Evolutionary conservation across 495 filamentous ascomycete species (phyloP).

Genomic region (Beverwykella pulmonaria): DNA sequence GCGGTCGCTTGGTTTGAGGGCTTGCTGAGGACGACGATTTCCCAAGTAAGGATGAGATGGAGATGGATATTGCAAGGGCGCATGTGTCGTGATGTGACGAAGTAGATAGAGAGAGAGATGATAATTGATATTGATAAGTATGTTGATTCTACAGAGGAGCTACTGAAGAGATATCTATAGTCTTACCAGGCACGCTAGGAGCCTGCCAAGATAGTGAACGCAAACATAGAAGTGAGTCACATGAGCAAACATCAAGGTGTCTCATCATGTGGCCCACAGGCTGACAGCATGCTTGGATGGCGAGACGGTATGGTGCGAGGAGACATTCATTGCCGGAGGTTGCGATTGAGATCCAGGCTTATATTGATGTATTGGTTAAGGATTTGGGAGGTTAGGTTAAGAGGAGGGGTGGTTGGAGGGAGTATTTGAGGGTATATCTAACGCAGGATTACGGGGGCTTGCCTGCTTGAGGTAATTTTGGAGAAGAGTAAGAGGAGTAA

Average conservation of each 20-base stretch:
- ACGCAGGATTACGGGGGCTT: not conserved
- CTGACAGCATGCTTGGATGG: slow-evolving; percentile 26
- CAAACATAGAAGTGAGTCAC: too few relatives aligned
- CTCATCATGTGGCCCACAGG: too few relatives aligned
- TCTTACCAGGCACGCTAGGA: too few relatives aligned
- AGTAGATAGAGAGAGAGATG: too few relatives aligned
- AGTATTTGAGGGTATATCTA: not conserved
- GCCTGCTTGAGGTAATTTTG: too few relatives aligned
- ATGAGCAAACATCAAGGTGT: too few relatives aligned
- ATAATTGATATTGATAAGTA: too few relatives aligned
- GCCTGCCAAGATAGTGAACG: too few relatives aligned
- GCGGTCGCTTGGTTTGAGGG: slow-evolving; percentile 24
- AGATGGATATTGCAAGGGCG: slow-evolving; percentile 9
- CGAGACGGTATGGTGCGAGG: slow-evolving; percentile 9
- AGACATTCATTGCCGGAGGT: slow-evolving; percentile 7
- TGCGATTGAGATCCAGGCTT: slow-evolving; percentile 20
- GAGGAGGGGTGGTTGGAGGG: slow-evolving; percentile 18
- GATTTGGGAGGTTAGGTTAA: slow-evolving; percentile 19
- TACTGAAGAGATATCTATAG: too few relatives aligned
- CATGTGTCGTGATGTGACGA: too few relatives aligned
- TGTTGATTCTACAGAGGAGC: too few relatives aligned
- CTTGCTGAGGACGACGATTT: not conserved
- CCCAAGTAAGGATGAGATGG: slow-evolving; percentile 13
- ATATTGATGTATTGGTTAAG: slow-evolving; percentile 22
- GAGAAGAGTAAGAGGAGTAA: too few relatives aligned